Conservation (phyloP, 768 basidiomycete genomes). For the Gymnopilus dilepis region DNA sequence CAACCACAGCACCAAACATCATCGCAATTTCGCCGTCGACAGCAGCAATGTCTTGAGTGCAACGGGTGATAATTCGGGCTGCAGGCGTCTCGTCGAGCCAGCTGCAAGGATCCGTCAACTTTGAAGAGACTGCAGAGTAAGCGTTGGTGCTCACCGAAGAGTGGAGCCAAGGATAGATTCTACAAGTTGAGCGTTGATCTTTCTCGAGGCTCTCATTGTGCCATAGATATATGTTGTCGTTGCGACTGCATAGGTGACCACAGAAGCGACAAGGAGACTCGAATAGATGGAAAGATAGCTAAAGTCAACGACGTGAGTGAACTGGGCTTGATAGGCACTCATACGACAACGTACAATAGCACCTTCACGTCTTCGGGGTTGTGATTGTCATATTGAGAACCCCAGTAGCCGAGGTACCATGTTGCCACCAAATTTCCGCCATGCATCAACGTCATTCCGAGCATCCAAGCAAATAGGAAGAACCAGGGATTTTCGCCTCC, state of each 20-base stretch:
- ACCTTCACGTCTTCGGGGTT: constrained; percentile 40
- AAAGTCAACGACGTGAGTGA: background rate
- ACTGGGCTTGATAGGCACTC: background rate
- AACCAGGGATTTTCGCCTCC: constrained; percentile 39
- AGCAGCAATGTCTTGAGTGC: constrained; percentile 67
- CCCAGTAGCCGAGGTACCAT: constrained; percentile 54
- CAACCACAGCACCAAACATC: constrained; percentile 32
- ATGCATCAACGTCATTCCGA: constrained; percentile 34
- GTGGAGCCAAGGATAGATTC: constrained; percentile 63
- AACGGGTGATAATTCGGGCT: constrained; percentile 64
- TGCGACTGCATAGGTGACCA: constrained; percentile 37
- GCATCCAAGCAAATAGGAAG: constrained; percentile 38
- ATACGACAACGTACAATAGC: constrained; percentile 36
- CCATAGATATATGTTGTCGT: constrained; percentile 52
- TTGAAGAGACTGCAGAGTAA: background rate
- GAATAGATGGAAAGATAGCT: constrained; percentile 51
- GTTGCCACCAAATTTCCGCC: constrained; percentile 37
- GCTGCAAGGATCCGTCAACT: constrained; percentile 32
- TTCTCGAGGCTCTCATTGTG: constrained; percentile 55
- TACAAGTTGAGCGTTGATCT: constrained; percentile 57
- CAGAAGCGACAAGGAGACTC: constrained; percentile 12
- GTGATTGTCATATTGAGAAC: constrained; percentile 46
- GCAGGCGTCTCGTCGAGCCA: constrained; percentile 54
- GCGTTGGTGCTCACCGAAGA: constrained; percentile 47
- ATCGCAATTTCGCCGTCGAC: constrained; percentile 53